Evolutionary conservation across 768 basidiomycete species (phyloP).

Genomic region (Leccinum aurantiacum): DNA sequence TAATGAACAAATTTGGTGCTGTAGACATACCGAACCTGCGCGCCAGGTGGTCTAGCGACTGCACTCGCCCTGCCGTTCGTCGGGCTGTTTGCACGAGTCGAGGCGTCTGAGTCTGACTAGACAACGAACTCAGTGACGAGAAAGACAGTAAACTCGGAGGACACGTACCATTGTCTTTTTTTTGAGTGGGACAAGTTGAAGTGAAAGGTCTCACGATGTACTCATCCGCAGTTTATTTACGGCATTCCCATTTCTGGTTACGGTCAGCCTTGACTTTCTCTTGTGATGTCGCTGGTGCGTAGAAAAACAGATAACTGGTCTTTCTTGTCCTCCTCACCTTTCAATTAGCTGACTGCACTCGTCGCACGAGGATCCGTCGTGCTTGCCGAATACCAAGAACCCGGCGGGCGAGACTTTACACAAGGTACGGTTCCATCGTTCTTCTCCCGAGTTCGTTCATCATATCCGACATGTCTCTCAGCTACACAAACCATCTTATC

Average conservation of each 20-base stretch:
- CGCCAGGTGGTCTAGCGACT: slow-evolving; percentile 74
- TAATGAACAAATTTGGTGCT: background rate
- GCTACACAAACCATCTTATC: slow-evolving; percentile 87
- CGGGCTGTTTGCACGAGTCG: slow-evolving; percentile 42
- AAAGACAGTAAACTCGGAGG: background rate
- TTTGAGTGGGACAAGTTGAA: slow-evolving; percentile 11
- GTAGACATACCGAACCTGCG: slow-evolving; percentile 70
- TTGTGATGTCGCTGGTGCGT: slow-evolving; percentile 30
- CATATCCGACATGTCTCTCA: slow-evolving; percentile 28
- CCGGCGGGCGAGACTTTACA: slow-evolving; percentile 80
- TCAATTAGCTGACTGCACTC: slow-evolving; percentile 72
- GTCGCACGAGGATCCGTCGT: slow-evolving; percentile 77
- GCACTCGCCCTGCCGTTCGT: slow-evolving; percentile 43
- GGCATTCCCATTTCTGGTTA: slow-evolving; percentile 20
- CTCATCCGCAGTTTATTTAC: slow-evolving; percentile 1
- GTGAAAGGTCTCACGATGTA: slow-evolving; percentile 19
- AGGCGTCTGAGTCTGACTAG: slow-evolving; percentile 83
- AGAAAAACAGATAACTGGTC: no score
- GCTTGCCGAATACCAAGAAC: slow-evolving; percentile 80
- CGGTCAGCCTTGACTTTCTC: no score
- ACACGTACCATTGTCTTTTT: slow-evolving; percentile 35
- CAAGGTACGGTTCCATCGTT: slow-evolving; percentile 58
- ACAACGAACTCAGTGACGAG: background rate
- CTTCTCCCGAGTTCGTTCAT: background rate
- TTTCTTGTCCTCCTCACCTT: background rate